phyloP scores from a whole-genome alignment of 164 flowering plant genomes.

The Akebia trifoliata region DNA sequence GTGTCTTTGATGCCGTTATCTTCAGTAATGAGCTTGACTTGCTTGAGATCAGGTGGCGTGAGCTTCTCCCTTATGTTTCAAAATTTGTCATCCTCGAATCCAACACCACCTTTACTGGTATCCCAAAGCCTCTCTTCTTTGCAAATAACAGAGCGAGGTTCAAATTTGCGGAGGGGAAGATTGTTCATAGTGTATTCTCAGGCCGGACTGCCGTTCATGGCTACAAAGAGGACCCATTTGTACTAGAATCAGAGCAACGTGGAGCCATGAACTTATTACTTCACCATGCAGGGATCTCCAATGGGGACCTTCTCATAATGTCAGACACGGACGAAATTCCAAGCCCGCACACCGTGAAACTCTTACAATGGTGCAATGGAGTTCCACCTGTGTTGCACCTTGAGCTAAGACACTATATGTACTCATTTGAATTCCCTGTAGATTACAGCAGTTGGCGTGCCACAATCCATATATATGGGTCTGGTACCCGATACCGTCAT shows the following conservation, averaged over 20 bases:
- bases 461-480: conserved; percentile 25
- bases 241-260: conserved; percentile 23
- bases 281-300: conserved; percentile 27
- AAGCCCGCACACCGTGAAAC: conserved; percentile 35
- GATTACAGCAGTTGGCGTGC: conserved; percentile 44
- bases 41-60: conserved; percentile 32
- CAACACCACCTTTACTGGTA: conserved; percentile 36
- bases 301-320: conserved; percentile 40
- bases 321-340: conserved; percentile 47
- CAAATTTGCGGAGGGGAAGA: conserved; percentile 20
- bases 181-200: conserved; percentile 14
- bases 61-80: conserved; percentile 26
- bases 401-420: conserved; percentile 34
- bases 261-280: conserved; percentile 27
- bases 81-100: conserved; percentile 32
- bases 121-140: conserved; percentile 32
- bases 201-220: conserved; percentile 3
- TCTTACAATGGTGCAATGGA: conserved; percentile 45
- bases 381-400: conserved; percentile 40
- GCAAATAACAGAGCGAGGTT: conserved; percentile 19
- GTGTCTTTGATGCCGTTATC: conserved; percentile 31
- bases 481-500: conserved; percentile 30
- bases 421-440: conserved; percentile 48
- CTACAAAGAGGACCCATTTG: conserved; percentile 10
- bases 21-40: conserved; percentile 39